phyloP scores from a whole-genome alignment of 1,284 basidiomycete species.

The Trametes polyzona region DNA sequence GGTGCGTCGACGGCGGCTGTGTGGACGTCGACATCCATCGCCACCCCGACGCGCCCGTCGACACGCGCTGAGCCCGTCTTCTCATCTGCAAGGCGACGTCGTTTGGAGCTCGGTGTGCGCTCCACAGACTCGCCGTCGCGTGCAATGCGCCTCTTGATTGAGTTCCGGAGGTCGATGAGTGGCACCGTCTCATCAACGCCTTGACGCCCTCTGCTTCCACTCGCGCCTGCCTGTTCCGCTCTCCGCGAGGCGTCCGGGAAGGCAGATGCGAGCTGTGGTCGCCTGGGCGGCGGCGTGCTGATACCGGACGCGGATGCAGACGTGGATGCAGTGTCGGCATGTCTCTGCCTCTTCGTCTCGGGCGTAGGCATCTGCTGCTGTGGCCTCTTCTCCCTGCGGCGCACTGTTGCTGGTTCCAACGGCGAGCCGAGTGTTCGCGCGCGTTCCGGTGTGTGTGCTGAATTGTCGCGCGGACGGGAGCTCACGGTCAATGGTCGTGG shows the following conservation, averaged over 20 bases:
- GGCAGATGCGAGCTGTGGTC: neutral
- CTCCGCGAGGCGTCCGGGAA: neutral
- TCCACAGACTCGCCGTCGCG: neutral
- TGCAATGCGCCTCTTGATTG: constrained; percentile 12
- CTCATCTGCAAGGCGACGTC: constrained; percentile 5
- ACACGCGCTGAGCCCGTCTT: neutral
- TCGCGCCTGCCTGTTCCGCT: neutral
- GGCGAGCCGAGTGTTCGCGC: constrained; percentile 4
- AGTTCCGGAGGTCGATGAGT: constrained; percentile 14
- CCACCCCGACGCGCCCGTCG: neutral
- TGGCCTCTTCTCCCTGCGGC: constrained; percentile 9
- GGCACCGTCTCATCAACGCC: neutral
- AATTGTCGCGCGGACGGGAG: neutral
- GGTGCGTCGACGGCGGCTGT: neutral
- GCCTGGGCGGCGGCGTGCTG: neutral
- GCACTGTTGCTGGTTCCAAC: neutral
- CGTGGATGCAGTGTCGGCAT: neutral
- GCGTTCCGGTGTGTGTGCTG: constrained; percentile 3
- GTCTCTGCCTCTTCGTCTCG: constrained; percentile 2
- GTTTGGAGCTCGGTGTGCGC: neutral
- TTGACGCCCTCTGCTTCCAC: neutral
- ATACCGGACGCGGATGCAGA: neutral
- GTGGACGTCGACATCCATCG: neutral
- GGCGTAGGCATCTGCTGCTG: constrained; percentile 18
- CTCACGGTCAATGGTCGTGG: neutral